phyloP scores from a whole-genome alignment of 192 early-diverging fungal species.

The Backusella luteola region DNA sequence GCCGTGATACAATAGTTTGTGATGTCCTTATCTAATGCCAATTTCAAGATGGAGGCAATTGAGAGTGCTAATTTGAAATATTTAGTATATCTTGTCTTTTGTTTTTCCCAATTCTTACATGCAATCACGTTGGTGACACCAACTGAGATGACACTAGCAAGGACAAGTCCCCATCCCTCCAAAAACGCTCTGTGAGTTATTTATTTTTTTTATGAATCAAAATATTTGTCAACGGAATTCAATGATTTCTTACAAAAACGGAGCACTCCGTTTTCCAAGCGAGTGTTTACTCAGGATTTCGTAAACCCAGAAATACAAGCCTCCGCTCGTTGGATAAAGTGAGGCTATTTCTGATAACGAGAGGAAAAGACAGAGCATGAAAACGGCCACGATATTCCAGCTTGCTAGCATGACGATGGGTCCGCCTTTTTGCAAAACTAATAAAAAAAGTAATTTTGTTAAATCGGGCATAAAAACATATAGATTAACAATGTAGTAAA shows the following conservation, averaged over 20 bases:
- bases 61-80: constrained; percentile 17
- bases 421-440: constrained; percentile 30
- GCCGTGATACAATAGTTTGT: constrained; percentile 6
- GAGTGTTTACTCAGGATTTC: constrained; percentile 16
- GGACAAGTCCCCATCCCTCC: constrained; percentile 28
- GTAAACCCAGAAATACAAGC: constrained; percentile 31
- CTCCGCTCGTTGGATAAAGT: constrained; percentile 31
- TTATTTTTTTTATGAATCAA: background rate
- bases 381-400: constrained; percentile 32
- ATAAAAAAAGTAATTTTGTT: background rate
- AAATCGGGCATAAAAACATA: background rate
- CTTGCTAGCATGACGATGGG: constrained; percentile 30
- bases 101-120: constrained; percentile 9
- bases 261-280: background rate
- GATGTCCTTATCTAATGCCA: constrained; percentile 1
- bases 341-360: constrained; percentile 34
- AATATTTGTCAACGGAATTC: background rate
- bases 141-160: constrained; percentile 25
- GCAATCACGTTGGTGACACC: constrained; percentile 28
- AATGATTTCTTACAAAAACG: constrained; percentile 18
- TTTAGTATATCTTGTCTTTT: background rate
- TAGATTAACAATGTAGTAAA: background rate
- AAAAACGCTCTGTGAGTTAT: constrained; percentile 22
- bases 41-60: constrained; percentile 18
- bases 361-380: constrained; percentile 34